Evolutionary conservation across 345 rosid species (phyloP).

Genomic region (Boechera retrofracta): DNA sequence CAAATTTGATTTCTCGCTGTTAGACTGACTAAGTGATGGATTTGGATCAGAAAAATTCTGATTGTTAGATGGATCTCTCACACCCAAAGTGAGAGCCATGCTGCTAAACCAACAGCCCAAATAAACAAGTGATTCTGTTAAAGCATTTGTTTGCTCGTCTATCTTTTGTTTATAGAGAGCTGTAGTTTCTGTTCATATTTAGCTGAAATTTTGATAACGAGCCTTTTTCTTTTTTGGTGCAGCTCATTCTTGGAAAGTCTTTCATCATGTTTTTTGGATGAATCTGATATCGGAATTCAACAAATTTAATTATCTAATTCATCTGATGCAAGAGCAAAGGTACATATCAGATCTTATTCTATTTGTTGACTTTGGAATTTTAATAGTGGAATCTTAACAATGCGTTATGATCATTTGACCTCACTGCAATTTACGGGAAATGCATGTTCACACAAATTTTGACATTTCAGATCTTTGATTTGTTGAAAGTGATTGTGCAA

Average conservation of each 20-base stretch:
- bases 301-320: background rate
- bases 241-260: slow-evolving; percentile 23
- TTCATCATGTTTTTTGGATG: background rate
- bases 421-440: background rate
- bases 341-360: slow-evolving; percentile 24
- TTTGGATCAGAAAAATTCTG: slow-evolving; percentile 24
- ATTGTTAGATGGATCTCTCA: background rate
- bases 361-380: slow-evolving; percentile 14
- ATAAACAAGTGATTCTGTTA: background rate
- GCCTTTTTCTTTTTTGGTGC: background rate
- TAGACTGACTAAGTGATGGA: background rate
- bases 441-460: background rate
- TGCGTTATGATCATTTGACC: slow-evolving; percentile 22
- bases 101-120: background rate
- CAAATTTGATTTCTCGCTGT: background rate
- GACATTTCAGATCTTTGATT: slow-evolving; percentile 8
- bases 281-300: slow-evolving; percentile 15
- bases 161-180: background rate
- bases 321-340: slow-evolving; percentile 27
- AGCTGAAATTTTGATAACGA: background rate
- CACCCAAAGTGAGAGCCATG: background rate
- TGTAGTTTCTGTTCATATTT: background rate
- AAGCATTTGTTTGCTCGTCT: background rate
- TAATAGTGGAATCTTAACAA: slow-evolving; percentile 26
- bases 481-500: slow-evolving; percentile 6